Evolutionary conservation across 805 yeast genomes (phyloP), one percentile per base, ranked within the genome.

Genomic region (Lachancea kluyveri): DNA sequence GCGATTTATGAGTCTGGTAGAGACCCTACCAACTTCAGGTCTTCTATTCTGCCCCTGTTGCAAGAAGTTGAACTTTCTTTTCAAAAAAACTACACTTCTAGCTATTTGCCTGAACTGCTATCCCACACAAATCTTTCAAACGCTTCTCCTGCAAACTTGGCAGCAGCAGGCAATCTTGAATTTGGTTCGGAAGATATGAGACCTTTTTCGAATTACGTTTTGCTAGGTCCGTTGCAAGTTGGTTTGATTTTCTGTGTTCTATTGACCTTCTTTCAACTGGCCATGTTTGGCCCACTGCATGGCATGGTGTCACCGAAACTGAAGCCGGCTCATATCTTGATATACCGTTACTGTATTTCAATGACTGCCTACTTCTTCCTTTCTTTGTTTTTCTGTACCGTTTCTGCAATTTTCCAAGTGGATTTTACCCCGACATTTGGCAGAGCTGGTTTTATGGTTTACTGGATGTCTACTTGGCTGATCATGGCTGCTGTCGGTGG

Each of bases 401-500:
- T 83, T 4, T 68, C 83, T 22, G 70, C 79, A 11, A 84, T 83
- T 1, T 77, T 75, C 63, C 85, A 79, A 46, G 67, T 79, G 18
- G 70, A 74, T 44, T 70, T 78, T 50, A 66, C 72, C 9, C 46
- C 33, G 3, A 59, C 83, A 0, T 81, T 74, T 60, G 87, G 85
- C 2, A 64, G 57, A 18, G 72, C 76, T 6, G 94, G 94, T 0
- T 82, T 82, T 54, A 67, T 83, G 23, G 77, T 82, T 1, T 72
- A 70, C 40, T 84, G 94, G 94, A 68, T 79, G 72, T 43, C 75
- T 20, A 67, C 77, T 5, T 83, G 62, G 52, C 43, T 83, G 30
- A 70, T 84, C 5, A 77, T 83, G 84, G 60, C 75, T 40, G 84
- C 88, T 1, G 79, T 81, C 21, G 94, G 94, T 37, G 73, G 80